A percentile compares a stretch with the other conserved stretches of the same genome.
These are phyloP conservation scores for Saturnispora sanitii DNA, from an alignment of 805 yeast species.

Conservation along the genomic window DNA sequence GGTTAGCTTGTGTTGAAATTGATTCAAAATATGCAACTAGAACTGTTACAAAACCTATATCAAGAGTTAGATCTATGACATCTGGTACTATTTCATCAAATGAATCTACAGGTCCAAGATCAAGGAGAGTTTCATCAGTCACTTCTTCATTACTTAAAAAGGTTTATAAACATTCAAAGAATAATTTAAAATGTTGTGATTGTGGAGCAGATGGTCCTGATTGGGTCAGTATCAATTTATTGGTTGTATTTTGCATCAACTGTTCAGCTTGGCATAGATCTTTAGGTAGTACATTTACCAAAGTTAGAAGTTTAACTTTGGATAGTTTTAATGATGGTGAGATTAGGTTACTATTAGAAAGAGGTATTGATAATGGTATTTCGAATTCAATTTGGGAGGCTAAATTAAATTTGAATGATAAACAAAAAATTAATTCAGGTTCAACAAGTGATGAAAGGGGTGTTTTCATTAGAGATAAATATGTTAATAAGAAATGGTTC, in stretches of 20 bases:
- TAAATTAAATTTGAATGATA: slow-evolving; percentile 9
- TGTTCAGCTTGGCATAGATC: slow-evolving; percentile 88
- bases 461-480: slow-evolving; percentile 57
- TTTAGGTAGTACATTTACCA: slow-evolving; percentile 73
- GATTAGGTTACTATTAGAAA: slow-evolving; percentile 40
- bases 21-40: slow-evolving; percentile 2
- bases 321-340: slow-evolving; percentile 60
- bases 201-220: slow-evolving; percentile 59
- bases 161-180: slow-evolving; percentile 36
- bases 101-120: slow-evolving; percentile 11
- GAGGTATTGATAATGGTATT: slow-evolving; percentile 38
- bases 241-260: slow-evolving; percentile 67
- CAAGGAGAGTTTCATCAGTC: slow-evolving; percentile 28
- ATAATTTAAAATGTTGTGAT: slow-evolving; percentile 66
- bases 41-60: background rate
- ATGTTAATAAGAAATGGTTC: slow-evolving; percentile 40
- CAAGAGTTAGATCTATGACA: slow-evolving; percentile 2
- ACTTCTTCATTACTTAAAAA: slow-evolving; percentile 26
- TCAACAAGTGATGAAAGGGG: slow-evolving; percentile 40
- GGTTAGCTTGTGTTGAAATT: slow-evolving; percentile 43
- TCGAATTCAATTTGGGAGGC: slow-evolving; percentile 59
- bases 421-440: slow-evolving; percentile 24
- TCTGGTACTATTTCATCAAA: slow-evolving; percentile 1
- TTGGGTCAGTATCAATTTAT: slow-evolving; percentile 74
- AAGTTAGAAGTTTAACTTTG: slow-evolving; percentile 65